Conservation (phyloP, 257 asterid species). For the Jasminum sambac region DNA sequence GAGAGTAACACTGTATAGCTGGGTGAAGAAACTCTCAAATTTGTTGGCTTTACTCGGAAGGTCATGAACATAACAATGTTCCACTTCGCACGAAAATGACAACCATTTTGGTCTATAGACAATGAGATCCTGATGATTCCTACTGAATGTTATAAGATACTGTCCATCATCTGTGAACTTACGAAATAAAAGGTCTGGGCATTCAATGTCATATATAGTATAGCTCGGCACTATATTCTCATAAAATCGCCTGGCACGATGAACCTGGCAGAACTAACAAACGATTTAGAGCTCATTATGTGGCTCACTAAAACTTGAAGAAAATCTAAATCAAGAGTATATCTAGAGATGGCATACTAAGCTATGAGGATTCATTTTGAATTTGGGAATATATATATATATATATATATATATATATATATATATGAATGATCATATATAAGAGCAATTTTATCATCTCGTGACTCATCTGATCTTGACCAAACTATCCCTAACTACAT, state of each 20-base stretch:
- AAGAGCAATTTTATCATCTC: constrained; percentile 7
- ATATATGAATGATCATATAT: background rate
- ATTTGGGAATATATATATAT: background rate
- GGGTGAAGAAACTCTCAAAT: constrained; percentile 89
- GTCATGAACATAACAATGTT: constrained; percentile 55
- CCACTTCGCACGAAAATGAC: constrained; percentile 76
- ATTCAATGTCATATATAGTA: constrained; percentile 79
- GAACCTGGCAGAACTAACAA: constrained; percentile 45
- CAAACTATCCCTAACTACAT: constrained; percentile 6
- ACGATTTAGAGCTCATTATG: constrained; percentile 15
- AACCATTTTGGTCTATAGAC: constrained; percentile 95
- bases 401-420: too few species aligned
- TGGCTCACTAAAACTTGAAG: constrained; percentile 7
- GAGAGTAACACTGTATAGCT: constrained; percentile 65
- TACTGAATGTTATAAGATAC: constrained; percentile 87
- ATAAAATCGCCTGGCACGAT: constrained; percentile 76
- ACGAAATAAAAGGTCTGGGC: constrained; percentile 92
- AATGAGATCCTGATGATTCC: constrained; percentile 85
- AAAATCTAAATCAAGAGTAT: constrained; percentile 14
- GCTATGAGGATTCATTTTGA: constrained; percentile 14
- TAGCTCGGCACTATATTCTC: constrained; percentile 90
- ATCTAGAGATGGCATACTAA: background rate
- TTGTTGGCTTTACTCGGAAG: constrained; percentile 84
- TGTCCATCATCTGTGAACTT: constrained; percentile 97
- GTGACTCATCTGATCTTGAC: constrained; percentile 9